Percentiles rank a stretch among this genome's conserved stretches.
phyloP scores from a whole-genome alignment of 257 asterid species.

The Haberlea rhodopensis region DNA sequence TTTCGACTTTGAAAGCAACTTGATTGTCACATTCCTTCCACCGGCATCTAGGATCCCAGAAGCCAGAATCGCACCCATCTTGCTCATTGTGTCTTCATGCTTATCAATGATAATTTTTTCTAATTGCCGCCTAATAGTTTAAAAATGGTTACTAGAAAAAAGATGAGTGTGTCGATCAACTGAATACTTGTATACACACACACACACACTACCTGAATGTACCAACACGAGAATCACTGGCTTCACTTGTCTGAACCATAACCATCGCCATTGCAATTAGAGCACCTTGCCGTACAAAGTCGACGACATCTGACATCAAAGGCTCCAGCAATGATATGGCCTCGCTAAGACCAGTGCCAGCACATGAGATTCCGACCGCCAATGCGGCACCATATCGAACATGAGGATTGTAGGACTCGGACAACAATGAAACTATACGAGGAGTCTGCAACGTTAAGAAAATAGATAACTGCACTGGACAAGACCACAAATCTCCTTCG shows the following conservation, averaged over 20 bases:
- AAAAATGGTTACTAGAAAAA: conserved; percentile 16
- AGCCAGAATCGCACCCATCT: conserved; percentile 99
- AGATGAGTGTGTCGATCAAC: not conserved
- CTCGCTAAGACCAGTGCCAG: conserved; percentile 95
- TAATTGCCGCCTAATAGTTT: conserved; percentile 70
- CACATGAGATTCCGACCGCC: conserved; percentile 98
- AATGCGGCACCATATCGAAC: conserved; percentile 98
- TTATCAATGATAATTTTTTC: conserved; percentile 86
- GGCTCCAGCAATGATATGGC: conserved; percentile 97
- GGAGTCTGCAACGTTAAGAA: conserved; percentile 64
- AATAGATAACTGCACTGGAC: not conserved
- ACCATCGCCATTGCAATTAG: conserved; percentile 99
- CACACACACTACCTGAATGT: conserved; percentile 63
- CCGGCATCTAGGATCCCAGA: conserved; percentile 98
- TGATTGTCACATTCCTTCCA: conserved; percentile 86
- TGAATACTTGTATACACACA: not conserved
- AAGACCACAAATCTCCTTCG: too few relatives aligned
- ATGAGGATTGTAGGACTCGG: conserved; percentile 98
- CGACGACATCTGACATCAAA: conserved; percentile 90
- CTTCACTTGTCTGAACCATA: conserved; percentile 91
- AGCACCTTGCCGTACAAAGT: conserved; percentile 99
- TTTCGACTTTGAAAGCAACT: conserved; percentile 79
- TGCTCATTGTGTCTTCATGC: conserved; percentile 98
- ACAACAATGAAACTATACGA: conserved; percentile 79
- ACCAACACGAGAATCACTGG: conserved; percentile 97